Evolutionary conservation across 2,329 filamentous ascomycete species (phyloP).

Genomic region (Cercospora zeina): DNA sequence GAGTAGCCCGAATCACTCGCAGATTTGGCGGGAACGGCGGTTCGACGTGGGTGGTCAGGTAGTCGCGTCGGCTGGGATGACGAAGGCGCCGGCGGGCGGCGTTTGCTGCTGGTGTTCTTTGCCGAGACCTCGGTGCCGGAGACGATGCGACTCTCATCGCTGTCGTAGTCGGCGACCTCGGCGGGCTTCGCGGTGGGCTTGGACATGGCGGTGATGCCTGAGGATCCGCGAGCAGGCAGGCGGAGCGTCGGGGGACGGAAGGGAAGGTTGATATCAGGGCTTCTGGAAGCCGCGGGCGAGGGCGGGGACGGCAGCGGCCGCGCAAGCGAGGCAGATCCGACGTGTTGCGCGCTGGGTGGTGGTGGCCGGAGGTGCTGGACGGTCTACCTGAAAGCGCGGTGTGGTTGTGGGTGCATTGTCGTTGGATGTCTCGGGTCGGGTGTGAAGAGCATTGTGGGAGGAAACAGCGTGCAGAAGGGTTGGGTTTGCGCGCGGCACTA

Average conservation of each 20-base stretch:
- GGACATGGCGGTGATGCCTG: constrained; percentile 17
- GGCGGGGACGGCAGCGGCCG: constrained; percentile 17
- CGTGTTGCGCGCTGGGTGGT: neutral
- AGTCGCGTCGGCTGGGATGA: constrained; percentile 39
- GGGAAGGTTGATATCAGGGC: neutral
- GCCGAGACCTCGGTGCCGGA: constrained; percentile 50
- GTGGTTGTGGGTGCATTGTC: constrained; percentile 28
- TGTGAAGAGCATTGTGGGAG: constrained; percentile 25
- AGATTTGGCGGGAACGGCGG: constrained; percentile 43
- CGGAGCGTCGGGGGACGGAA: neutral
- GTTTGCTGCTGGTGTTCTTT: constrained; percentile 49
- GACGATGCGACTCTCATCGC: constrained; percentile 45
- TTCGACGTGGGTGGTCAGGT: constrained; percentile 28
- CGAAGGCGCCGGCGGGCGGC: constrained; percentile 21
- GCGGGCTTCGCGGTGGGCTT: constrained; percentile 25
- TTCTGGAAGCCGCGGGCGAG: constrained; percentile 12
- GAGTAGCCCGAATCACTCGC: constrained; percentile 64
- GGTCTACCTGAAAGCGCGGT: constrained; percentile 1
- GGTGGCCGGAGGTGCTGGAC: neutral
- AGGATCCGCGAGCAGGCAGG: constrained; percentile 6
- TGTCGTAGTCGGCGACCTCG: constrained; percentile 46
- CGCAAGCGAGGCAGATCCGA: constrained; percentile 7
- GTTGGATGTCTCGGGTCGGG: constrained; percentile 32
- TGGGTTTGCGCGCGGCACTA: constrained; percentile 33
- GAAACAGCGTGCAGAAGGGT: constrained; percentile 16